phyloP scores from a whole-genome alignment of 768 basidiomycete species.

The Serendipita indica region DNA sequence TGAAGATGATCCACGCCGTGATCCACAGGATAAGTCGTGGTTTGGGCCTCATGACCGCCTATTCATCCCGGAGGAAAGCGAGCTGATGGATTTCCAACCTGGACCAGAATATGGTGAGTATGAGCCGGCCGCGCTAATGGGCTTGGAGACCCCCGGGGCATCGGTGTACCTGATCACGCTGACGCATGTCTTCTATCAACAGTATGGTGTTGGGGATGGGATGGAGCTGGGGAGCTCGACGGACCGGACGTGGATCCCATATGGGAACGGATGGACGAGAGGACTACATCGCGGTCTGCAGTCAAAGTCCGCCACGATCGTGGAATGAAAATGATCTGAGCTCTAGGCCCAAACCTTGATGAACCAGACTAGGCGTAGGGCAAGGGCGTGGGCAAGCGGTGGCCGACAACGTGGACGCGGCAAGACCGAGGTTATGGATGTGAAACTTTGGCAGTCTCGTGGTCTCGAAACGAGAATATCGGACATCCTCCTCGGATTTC shows the following conservation, averaged over 20 bases:
- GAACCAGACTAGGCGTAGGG: not conserved
- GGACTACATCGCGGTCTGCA: constrained; percentile 38
- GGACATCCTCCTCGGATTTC: not conserved
- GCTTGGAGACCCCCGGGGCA: not conserved
- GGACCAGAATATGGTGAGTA: constrained; percentile 78
- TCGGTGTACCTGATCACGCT: not conserved
- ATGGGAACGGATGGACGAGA: constrained; percentile 76
- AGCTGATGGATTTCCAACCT: constrained; percentile 55
- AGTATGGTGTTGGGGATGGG: constrained; percentile 99
- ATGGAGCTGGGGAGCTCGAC: constrained; percentile 93
- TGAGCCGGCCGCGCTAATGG: not conserved
- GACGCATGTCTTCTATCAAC: constrained; percentile 6
- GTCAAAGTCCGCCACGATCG: constrained; percentile 63
- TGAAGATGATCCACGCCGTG: constrained; percentile 88
- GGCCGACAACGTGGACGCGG: not conserved
- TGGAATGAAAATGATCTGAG: constrained; percentile 11
- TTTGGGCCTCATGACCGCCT: constrained; percentile 93
- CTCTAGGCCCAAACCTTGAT: not conserved
- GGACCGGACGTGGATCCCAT: constrained; percentile 97
- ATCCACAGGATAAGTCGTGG: constrained; percentile 96
- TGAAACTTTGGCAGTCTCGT: not conserved
- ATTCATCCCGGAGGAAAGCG: constrained; percentile 78
- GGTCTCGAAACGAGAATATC: not conserved
- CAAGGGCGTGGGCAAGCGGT: not conserved
- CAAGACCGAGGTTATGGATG: not conserved